Evolutionary conservation across 2,329 filamentous ascomycete genomes (phyloP), one percentile per base, ranked within the genome.

Genomic region (Tolypocladium guangdongense): DNA sequence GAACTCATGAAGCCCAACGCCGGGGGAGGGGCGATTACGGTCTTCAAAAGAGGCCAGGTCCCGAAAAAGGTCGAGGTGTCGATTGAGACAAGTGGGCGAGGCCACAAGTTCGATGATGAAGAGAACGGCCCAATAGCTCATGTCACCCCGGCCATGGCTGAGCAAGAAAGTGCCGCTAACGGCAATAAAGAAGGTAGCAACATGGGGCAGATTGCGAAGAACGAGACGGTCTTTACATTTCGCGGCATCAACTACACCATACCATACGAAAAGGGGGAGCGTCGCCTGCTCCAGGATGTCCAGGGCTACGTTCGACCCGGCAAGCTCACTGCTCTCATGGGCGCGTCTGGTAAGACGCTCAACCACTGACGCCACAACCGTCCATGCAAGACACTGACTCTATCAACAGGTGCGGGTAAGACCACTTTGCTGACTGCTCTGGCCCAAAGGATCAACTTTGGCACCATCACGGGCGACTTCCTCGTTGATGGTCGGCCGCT

Each of bases 221-320:
- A 85, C 56, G 81, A 86, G 50, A 75, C 75, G 0, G 70, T 81
- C 3, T 77, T 83, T 51, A 81, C 79, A 0, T 78, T 78, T 54
- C 70, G 71, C 56, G 66, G 77, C 43, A 69, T 80, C 53, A 74
- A 75, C 50, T 80, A 79, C 56, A 75, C 68, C 0, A 74, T 77
- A 2, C 73, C 73, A 12, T 70, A 68, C 56, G 87, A 89, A 62
- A 75, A 76, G 3, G 81, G 88, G 50, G 70, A 78, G n/a, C 78
- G 86, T 22, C 80, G 83, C 49, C 78, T 93, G 52, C 71, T 93
- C 22, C 81, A 90, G 55, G 78, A 90, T 56, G 84, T 92, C 1
- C 84, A 91, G 60, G 88, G 88, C n/a, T 92, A 85, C 76, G 87
- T 93, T 45, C 87, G 88, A 56, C 88, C 89, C 1, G 88, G 88